phyloP scores from a whole-genome alignment of 2,329 filamentous ascomycete species.

The Penicillium sp. region DNA sequence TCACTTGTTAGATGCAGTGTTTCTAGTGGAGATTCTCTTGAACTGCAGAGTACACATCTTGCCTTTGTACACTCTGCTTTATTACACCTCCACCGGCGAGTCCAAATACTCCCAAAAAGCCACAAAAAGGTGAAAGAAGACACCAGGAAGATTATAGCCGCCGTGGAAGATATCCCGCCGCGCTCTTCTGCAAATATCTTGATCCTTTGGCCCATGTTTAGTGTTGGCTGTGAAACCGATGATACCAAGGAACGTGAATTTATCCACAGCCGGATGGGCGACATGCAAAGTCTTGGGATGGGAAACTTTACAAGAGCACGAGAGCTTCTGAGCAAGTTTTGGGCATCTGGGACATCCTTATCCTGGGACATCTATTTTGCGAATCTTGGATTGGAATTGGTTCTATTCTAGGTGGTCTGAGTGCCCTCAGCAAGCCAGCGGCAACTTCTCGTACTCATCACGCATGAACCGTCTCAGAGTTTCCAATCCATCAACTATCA shows the following conservation, averaged over 20 bases:
- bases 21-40: background rate
- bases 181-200: constrained; percentile 29
- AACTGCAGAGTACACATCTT: constrained; percentile 25
- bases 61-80: constrained; percentile 30
- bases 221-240: constrained; percentile 29
- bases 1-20: constrained; percentile 10
- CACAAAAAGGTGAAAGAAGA: constrained; percentile 22
- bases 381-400: constrained; percentile 22
- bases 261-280: constrained; percentile 26
- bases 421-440: background rate
- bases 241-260: constrained; percentile 12
- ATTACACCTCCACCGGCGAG: constrained; percentile 29
- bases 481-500: constrained; percentile 63
- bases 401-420: constrained; percentile 19
- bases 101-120: constrained; percentile 19
- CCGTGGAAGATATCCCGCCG: constrained; percentile 17
- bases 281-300: constrained; percentile 30
- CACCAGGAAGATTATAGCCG: constrained; percentile 18
- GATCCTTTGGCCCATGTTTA: constrained; percentile 35
- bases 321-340: constrained; percentile 20
- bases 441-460: constrained; percentile 50
- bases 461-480: constrained; percentile 52
- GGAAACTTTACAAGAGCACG: constrained; percentile 30
- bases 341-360: constrained; percentile 18
- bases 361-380: constrained; percentile 25